Evolutionary conservation across 768 basidiomycete genomes (phyloP).

Genomic region (Paxillus ammoniavirescens): DNA sequence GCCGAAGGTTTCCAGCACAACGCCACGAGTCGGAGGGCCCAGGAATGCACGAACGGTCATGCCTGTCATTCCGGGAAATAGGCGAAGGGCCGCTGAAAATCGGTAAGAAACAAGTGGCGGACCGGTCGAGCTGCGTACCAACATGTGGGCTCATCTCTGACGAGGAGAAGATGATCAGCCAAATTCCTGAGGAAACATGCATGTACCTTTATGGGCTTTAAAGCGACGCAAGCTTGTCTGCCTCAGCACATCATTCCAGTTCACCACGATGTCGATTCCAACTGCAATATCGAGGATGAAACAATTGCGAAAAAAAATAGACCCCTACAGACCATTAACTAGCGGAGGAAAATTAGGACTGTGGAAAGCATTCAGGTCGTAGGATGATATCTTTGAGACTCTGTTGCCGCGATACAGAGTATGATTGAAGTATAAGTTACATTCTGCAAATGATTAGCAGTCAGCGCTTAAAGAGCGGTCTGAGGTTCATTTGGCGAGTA

Average conservation of each 20-base stretch:
- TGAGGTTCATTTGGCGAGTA: slow-evolving; percentile 26
- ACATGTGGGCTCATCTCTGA: slow-evolving; percentile 81
- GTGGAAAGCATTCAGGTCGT: slow-evolving; percentile 78
- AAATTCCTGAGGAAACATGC: neutral
- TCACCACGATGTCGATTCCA: slow-evolving; percentile 86
- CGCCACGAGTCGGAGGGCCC: slow-evolving; percentile 69
- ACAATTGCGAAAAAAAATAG: slow-evolving; percentile 3
- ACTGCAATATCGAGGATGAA: slow-evolving; percentile 41
- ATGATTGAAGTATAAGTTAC: slow-evolving; percentile 88
- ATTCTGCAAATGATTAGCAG: slow-evolving; percentile 48
- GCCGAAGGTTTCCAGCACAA: slow-evolving; percentile 90
- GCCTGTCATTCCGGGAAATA: slow-evolving; percentile 85
- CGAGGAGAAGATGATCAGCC: slow-evolving; percentile 11
- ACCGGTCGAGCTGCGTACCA: slow-evolving; percentile 43
- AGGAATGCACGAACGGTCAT: slow-evolving; percentile 76
- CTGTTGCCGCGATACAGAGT: slow-evolving; percentile 84
- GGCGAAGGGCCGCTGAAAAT: slow-evolving; percentile 67
- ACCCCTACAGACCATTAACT: slow-evolving; percentile 58
- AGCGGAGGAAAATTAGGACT: slow-evolving; percentile 84
- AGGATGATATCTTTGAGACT: slow-evolving; percentile 79
- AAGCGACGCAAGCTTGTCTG: slow-evolving; percentile 80
- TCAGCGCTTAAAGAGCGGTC: neutral
- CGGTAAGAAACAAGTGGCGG: slow-evolving; percentile 15
- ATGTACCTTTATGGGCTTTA: slow-evolving; percentile 70
- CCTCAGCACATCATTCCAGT: slow-evolving; percentile 85